Evolutionary conservation across 169 alveolate genomes (phyloP).

Genomic region (Plasmodium gonderi): DNA sequence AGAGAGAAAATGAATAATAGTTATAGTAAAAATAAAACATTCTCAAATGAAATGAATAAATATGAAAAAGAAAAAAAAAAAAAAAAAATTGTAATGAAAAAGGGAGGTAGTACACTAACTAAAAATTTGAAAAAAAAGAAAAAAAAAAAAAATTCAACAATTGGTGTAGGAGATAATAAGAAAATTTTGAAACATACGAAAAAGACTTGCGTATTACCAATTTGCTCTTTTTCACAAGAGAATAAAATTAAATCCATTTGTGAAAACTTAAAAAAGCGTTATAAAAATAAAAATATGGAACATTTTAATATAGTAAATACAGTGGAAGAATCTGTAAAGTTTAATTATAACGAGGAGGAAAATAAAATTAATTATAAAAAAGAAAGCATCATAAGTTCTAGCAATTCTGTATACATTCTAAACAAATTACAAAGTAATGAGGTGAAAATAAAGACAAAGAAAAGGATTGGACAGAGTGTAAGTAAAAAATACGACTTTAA

Average conservation of each 20-base stretch:
- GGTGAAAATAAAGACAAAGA: neutral
- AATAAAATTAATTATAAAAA: conserved; percentile 24
- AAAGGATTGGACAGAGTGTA: neutral
- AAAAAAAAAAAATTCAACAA: neutral
- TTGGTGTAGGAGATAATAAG: neutral
- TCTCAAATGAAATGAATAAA: neutral
- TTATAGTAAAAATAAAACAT: neutral
- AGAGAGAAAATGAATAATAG: neutral
- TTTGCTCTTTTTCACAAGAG: neutral
- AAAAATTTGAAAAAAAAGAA: neutral
- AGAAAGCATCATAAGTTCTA: conserved; percentile 30
- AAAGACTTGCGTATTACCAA: neutral
- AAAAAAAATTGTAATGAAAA: neutral
- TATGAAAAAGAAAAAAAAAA: neutral
- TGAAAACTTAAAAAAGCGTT: neutral
- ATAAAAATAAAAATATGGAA: neutral
- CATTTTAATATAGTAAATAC: neutral
- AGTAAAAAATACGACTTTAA: neutral
- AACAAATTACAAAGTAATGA: neutral
- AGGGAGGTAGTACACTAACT: neutral
- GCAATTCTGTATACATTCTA: neutral
- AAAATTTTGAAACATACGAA: neutral
- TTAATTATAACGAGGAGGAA: neutral
- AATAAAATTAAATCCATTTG: neutral
- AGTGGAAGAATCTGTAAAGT: neutral